Evolutionary conservation across 2,329 filamentous ascomycete genomes (phyloP).

Genomic region (Mollisia scopiformis): DNA sequence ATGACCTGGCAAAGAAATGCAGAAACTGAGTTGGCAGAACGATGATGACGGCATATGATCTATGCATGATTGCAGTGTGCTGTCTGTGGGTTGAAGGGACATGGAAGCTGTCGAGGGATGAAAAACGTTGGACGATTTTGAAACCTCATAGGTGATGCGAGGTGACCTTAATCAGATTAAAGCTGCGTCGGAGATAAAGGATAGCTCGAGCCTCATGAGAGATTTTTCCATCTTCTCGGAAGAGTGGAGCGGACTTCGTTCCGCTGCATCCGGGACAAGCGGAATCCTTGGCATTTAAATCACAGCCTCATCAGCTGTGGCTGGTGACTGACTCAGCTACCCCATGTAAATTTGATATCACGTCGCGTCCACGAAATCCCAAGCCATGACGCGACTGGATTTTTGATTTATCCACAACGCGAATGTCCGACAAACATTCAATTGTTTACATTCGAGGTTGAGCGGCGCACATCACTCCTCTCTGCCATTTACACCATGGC

Average conservation of each 20-base stretch:
- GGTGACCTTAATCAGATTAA: background rate
- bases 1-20: background rate
- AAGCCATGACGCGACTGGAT: conserved; percentile 12
- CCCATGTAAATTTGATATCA: conserved; percentile 11
- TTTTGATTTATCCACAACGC: background rate
- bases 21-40: background rate
- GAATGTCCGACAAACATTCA: background rate
- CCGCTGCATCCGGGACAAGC: background rate
- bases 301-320: too few relatives aligned
- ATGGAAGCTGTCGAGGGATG: background rate
- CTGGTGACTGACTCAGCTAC: background rate
- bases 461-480: background rate
- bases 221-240: background rate
- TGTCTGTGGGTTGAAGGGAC: background rate
- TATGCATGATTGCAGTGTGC: background rate
- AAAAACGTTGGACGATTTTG: background rate
- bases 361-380: conserved; percentile 11
- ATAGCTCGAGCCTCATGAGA: background rate
- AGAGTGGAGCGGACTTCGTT: background rate
- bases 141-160: background rate
- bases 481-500: conserved; percentile 31
- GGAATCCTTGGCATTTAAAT: background rate
- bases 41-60: background rate
- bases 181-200: background rate
- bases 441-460: conserved; percentile 1